A percentile compares a stretch with the other conserved stretches of the same genome.
phyloP scores from a whole-genome alignment of 148 eudicot genomes.

The Polygonum maritimum region DNA sequence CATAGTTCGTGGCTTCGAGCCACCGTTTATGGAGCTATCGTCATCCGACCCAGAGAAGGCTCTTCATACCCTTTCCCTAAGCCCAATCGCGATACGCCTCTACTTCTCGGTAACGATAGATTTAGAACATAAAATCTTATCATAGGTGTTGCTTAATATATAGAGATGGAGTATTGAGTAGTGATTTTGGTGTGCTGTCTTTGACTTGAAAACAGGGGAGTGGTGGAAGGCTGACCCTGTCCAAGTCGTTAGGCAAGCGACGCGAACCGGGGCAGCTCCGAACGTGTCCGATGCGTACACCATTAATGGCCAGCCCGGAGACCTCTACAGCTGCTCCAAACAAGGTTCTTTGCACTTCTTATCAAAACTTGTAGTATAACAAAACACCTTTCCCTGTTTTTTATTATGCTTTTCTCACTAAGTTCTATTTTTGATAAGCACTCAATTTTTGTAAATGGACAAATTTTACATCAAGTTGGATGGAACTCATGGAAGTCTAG shows the following conservation, averaged over 20 bases:
- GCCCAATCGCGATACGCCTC: conserved; percentile 70
- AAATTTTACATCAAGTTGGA: too few species aligned
- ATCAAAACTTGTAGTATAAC: neutral
- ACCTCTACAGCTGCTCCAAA: conserved; percentile 74
- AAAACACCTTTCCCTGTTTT: neutral
- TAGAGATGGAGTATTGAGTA: neutral
- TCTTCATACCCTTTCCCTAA: conserved; percentile 71
- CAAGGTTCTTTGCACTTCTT: conserved; percentile 36
- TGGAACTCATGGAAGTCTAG: too few species aligned
- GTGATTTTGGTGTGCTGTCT: neutral
- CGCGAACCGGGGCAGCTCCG: conserved; percentile 71
- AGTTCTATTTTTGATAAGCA: too few species aligned
- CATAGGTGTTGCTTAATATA: too few species aligned
- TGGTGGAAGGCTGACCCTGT: conserved; percentile 90
- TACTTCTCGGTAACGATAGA: conserved; percentile 54
- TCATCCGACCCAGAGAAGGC: conserved; percentile 72
- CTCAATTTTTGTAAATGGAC: too few species aligned
- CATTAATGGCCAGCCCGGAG: conserved; percentile 94
- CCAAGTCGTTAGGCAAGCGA: conserved; percentile 55
- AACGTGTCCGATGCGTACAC: conserved; percentile 86
- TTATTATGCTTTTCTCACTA: too few species aligned
- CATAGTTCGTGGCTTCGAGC: conserved; percentile 98
- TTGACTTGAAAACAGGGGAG: conserved; percentile 43
- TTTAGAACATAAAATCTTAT: neutral
- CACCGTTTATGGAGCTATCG: conserved; percentile 80